Evolutionary conservation across 1,139 yeast genomes (phyloP), one percentile per base, ranked within the genome.

Genomic region (Suhomyces guaymorum): DNA sequence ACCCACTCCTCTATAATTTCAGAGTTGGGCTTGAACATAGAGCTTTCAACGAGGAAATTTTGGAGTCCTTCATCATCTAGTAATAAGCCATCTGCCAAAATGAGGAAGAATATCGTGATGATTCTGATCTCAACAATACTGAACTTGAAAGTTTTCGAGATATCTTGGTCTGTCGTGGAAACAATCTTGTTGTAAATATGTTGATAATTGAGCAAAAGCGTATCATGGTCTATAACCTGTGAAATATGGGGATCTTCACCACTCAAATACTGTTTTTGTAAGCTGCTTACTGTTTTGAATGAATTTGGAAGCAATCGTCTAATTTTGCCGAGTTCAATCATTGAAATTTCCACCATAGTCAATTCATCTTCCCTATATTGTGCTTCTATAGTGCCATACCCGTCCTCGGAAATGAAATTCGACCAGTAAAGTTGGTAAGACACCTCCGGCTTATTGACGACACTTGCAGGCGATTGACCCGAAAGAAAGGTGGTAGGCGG

Each of bases 1-100:
- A 61, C 45, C 63, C 63, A 63, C 23, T 50, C 55, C 17, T 44
- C 44, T 3, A 52, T 42, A 7, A 59, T 37, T 18, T 39, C 35
- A 14, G 37, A 33, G 7, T 37, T 34, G 3, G 49, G 42, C 14
- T 31, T 35, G 33, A 31, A 38, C 10, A 35, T 32, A 6, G 36
- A 32, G 7, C 36, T 28, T 15, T 45, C 46, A n/a, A 42, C 24
- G 11, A 41, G 24, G 12, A 37, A 36, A 23, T 41, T 43, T 5
- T 26, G 24, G 9, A 37, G 9, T 4, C 30, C 34, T 2, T 30
- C 26, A 29, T 33, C 24, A 29, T 48, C 48, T n/a, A 56, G 43
- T 14, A 55, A 28, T 14, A 52, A 38, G 4, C 67, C 67, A 35
- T 46, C 52, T 2, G 58, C 51, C 15, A 60, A 33, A 9, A 58